These are phyloP conservation scores for Monosporascus sp. DNA, from an alignment of 2,329 filamentous ascomycete genomes.

Conservation along the genomic window DNA sequence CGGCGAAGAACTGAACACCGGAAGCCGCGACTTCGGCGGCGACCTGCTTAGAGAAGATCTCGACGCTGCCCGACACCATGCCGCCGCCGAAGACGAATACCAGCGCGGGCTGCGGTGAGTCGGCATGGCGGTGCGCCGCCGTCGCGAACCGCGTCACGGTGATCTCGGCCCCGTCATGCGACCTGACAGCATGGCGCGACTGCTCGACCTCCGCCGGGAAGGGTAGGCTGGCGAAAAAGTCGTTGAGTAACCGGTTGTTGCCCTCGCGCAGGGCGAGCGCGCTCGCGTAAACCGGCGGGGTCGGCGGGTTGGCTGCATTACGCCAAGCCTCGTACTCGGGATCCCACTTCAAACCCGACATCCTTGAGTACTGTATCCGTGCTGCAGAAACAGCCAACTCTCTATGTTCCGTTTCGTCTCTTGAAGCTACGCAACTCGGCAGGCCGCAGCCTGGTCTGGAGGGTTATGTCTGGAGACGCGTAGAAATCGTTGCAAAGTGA, in stretches of 20 bases:
- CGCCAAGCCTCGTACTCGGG: background rate
- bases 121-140: background rate
- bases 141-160: background rate
- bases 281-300: background rate
- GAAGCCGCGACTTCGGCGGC: background rate
- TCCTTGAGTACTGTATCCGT: background rate
- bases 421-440: too few species aligned
- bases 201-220: background rate
- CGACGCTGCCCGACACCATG: background rate
- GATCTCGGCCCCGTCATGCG: background rate
- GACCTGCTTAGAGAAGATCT: background rate
- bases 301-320: background rate
- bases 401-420: too few species aligned
- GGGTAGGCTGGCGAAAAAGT: background rate
- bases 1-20: slow-evolving; percentile 8
- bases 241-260: background rate
- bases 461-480: too few species aligned
- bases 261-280: background rate
- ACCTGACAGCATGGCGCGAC: background rate
- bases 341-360: background rate
- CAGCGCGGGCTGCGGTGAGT: background rate
- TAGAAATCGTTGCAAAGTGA: too few species aligned
- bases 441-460: too few species aligned
- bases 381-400: too few species aligned
- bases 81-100: background rate